Evolutionary conservation across 2,329 filamentous ascomycete genomes (phyloP).

Genomic region (Didymella lethalis): DNA sequence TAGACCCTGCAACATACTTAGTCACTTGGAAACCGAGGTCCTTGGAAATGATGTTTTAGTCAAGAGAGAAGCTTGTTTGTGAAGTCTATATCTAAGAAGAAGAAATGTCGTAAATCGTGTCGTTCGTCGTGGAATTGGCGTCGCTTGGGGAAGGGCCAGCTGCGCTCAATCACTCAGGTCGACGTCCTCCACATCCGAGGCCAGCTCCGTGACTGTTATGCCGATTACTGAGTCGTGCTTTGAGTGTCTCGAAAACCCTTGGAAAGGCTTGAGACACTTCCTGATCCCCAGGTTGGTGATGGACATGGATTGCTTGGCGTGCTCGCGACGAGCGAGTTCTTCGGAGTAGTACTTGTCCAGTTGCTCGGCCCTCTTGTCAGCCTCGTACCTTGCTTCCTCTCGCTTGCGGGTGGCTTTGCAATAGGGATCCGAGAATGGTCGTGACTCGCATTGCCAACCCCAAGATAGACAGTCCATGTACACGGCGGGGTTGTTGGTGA

Average conservation of each 20-base stretch:
- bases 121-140: not conserved
- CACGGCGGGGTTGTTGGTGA: conserved; percentile 33
- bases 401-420: conserved; percentile 25
- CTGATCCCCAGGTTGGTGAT: conserved; percentile 8
- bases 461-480: conserved; percentile 30
- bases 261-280: conserved; percentile 19
- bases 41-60: not conserved
- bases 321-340: conserved; percentile 15
- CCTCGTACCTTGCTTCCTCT: conserved; percentile 24
- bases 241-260: conserved; percentile 13
- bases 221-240: conserved; percentile 23
- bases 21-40: not conserved
- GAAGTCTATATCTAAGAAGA: conserved; percentile 7
- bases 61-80: conserved; percentile 2
- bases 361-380: conserved; percentile 23
- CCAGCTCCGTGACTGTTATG: conserved; percentile 14
- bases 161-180: conserved; percentile 16
- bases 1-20: not conserved
- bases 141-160: not conserved
- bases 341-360: conserved; percentile 25
- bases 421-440: conserved; percentile 26
- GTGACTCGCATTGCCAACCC: conserved; percentile 30
- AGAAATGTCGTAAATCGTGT: conserved; percentile 12
- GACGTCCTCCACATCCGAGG: conserved; percentile 13
- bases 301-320: conserved; percentile 13